Conservation (phyloP, 2,329 filamentous ascomycete genomes). For the Trichothecium sympodiale region DNA sequence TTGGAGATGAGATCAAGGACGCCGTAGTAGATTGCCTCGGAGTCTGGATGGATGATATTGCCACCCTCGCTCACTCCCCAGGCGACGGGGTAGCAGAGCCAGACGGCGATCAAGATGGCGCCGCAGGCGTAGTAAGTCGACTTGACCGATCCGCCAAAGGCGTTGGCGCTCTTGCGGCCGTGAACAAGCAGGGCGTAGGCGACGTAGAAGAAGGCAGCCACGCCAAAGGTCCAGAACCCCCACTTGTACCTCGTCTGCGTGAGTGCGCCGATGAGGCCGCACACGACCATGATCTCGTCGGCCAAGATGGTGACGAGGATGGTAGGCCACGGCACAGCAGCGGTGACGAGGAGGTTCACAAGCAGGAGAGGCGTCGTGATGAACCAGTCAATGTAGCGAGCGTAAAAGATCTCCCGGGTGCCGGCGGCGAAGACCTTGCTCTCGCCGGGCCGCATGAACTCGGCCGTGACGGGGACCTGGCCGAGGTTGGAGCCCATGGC, state of each 20-base stretch:
- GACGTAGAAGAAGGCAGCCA: constrained; percentile 32
- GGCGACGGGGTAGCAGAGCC: constrained; percentile 46
- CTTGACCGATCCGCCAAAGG: constrained; percentile 41
- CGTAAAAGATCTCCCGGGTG: constrained; percentile 46
- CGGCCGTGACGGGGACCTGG: constrained; percentile 33
- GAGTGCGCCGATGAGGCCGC: constrained; percentile 35
- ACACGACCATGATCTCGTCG: constrained; percentile 33
- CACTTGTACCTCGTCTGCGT: constrained; percentile 41
- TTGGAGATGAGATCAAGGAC: constrained; percentile 55
- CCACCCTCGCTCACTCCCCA: constrained; percentile 42
- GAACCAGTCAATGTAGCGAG: constrained; percentile 42
- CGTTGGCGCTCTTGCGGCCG: constrained; percentile 36
- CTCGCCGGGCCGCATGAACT: constrained; percentile 32
- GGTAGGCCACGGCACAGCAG: constrained; percentile 40
- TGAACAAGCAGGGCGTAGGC: constrained; percentile 28
- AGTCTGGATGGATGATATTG: constrained; percentile 46
- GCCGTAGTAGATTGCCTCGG: constrained; percentile 58
- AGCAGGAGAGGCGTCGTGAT: constrained; percentile 54
- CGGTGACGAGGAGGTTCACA: constrained; percentile 50
- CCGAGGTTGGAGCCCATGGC: constrained; percentile 40
- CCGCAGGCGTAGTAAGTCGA: constrained; percentile 44
- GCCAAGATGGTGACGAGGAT: constrained; percentile 36
- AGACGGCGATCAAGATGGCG: constrained; percentile 40
- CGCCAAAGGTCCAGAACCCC: constrained; percentile 44
- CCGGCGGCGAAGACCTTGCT: constrained; percentile 32